Evolutionary conservation across 345 rosid species (phyloP).

Genomic region (Mallotus nudiflorus): DNA sequence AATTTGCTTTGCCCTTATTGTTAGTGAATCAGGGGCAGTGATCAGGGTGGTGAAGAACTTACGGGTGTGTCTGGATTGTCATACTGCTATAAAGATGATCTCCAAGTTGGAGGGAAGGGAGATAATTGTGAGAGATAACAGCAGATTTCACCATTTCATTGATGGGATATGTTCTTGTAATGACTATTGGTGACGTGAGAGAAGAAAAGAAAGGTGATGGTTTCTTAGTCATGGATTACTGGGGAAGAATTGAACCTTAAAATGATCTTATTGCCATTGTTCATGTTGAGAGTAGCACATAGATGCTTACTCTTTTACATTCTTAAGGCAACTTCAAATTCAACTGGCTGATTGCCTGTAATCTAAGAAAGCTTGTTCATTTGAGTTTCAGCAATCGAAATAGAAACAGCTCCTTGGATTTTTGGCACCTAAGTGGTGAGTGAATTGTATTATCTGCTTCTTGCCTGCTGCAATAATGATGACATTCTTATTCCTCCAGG

Average conservation of each 20-base stretch:
- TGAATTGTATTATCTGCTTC: not conserved
- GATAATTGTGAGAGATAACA: conserved; percentile 42
- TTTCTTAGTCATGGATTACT: not conserved
- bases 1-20: conserved; percentile 41
- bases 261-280: not conserved
- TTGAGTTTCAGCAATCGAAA: too few relatives aligned
- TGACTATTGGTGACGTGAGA: conserved; percentile 35
- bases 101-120: conserved; percentile 37
- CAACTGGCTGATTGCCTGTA: not conserved
- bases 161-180: conserved; percentile 44
- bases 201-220: not conserved
- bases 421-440: not conserved
- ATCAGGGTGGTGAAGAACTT: conserved; percentile 46
- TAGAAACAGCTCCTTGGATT: too few relatives aligned
- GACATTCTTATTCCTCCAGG: not conserved
- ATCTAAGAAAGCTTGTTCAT: too few relatives aligned
- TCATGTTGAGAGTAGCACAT: not conserved
- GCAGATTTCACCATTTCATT: conserved; percentile 43
- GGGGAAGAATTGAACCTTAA: not conserved
- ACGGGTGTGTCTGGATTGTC: conserved; percentile 42
- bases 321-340: not conserved
- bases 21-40: conserved; percentile 33
- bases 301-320: not conserved
- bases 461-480: not conserved
- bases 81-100: conserved; percentile 34